Percentiles rank a stretch among this genome's conserved stretches.
These are phyloP conservation scores for Pholiota microspora DNA, from an alignment of 768 basidiomycete genomes.

Conservation along the genomic window DNA sequence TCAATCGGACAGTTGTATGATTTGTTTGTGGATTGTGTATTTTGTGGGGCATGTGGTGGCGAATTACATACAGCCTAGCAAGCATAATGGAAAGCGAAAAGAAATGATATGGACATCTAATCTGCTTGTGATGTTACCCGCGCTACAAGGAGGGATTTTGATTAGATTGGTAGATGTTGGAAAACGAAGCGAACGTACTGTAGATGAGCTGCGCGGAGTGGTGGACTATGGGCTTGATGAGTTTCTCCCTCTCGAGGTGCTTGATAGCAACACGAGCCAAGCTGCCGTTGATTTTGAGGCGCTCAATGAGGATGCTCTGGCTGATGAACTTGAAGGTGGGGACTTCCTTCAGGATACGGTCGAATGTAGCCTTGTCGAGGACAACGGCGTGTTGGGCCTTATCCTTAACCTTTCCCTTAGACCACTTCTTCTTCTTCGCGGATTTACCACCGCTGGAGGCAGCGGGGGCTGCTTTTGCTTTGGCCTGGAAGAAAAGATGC, in stretches of 20 bases:
- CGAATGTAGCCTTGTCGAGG: conserved; percentile 90
- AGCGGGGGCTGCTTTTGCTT: conserved; percentile 75
- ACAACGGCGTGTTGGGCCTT: conserved; percentile 97
- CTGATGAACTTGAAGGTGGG: conserved; percentile 99
- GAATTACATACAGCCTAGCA: conserved; percentile 34
- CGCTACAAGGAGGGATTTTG: conserved; percentile 28
- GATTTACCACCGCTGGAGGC: conserved; percentile 76
- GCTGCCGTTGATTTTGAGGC: conserved; percentile 94
- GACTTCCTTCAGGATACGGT: conserved; percentile 96
- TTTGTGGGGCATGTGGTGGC: conserved; percentile 26
- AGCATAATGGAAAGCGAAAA: conserved; percentile 27
- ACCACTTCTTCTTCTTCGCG: conserved; percentile 99
- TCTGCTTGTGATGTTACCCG: conserved; percentile 48
- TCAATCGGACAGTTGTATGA: neutral
- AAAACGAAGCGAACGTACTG: conserved; percentile 49
- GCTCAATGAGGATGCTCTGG: conserved; percentile 97
- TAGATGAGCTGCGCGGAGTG: conserved; percentile 93
- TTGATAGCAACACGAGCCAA: conserved; percentile 89
- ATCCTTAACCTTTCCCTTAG: conserved; percentile 99
- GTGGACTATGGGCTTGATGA: conserved; percentile 96
- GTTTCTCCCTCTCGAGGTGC: conserved; percentile 90
- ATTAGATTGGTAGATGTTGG: neutral
- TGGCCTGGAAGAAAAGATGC: conserved; percentile 39
- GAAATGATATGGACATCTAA: conserved; percentile 28
- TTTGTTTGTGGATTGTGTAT: conserved; percentile 30